These are phyloP conservation scores for Emericellopsis cladophorae DNA, from an alignment of 2,329 filamentous ascomycete species.

Conservation along the genomic window DNA sequence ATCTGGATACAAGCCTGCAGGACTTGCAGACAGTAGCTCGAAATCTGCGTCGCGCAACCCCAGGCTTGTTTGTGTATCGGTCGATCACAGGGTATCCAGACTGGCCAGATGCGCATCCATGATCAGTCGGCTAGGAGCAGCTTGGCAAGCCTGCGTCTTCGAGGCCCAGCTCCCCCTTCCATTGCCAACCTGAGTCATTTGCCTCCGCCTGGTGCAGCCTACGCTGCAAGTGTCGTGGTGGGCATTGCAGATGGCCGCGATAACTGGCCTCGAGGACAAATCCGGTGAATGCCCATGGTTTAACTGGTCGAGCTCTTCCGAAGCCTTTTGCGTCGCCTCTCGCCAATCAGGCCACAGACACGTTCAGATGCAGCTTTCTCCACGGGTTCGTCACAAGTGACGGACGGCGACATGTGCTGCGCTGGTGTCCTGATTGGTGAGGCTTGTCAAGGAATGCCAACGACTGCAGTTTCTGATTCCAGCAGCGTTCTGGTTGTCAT, in stretches of 20 bases:
- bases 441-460: no score
- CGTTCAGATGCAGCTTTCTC: constrained; percentile 9
- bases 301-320: constrained; percentile 3
- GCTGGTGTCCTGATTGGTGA: no score
- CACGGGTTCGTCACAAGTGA: constrained; percentile 11
- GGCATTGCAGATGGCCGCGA: not conserved
- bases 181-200: no score
- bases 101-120: no score
- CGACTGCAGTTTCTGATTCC: no score
- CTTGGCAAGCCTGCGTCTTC: no score
- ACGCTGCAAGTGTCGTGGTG: not conserved
- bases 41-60: no score
- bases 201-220: not conserved
- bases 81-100: not conserved
- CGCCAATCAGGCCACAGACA: constrained; percentile 11
- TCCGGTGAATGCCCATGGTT: constrained; percentile 2
- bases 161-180: no score
- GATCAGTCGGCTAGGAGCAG: no score
- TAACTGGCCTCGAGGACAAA: not conserved
- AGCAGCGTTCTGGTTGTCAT: no score
- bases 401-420: no score
- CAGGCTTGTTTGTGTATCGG: not conserved
- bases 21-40: no score
- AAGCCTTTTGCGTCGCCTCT: constrained; percentile 7
- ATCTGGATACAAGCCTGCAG: not conserved